Conservation (phyloP, 2,329 filamentous ascomycete species). For the Aspergillus versicolor region DNA sequence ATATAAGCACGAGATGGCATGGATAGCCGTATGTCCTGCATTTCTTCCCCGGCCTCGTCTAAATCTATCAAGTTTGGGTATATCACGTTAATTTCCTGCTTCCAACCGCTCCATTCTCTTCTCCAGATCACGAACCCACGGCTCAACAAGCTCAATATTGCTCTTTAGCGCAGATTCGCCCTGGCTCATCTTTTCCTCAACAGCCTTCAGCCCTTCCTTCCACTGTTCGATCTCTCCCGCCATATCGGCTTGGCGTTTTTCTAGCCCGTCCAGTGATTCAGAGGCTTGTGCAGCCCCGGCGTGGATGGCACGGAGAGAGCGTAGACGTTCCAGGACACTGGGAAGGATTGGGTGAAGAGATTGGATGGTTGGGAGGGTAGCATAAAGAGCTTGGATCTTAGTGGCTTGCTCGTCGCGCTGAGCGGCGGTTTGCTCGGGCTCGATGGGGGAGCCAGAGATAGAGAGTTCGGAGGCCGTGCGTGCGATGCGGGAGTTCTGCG, state of each 20-base stretch:
- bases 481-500: constrained; percentile 39
- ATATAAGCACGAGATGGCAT: neutral
- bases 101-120: constrained; percentile 65
- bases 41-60: neutral
- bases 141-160: constrained; percentile 82
- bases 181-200: constrained; percentile 72
- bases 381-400: constrained; percentile 90
- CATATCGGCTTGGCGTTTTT: constrained; percentile 79
- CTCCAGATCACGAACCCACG: constrained; percentile 87
- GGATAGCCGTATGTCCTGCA: neutral
- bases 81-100: constrained; percentile 19
- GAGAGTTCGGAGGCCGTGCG: constrained; percentile 28
- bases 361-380: constrained; percentile 84
- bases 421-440: constrained; percentile 53
- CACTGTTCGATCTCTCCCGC: constrained; percentile 80
- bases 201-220: constrained; percentile 74
- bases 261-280: constrained; percentile 73
- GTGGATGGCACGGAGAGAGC: constrained; percentile 81
- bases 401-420: constrained; percentile 65
- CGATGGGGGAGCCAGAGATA: constrained; percentile 43
- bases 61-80: neutral
- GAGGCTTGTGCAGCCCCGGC: constrained; percentile 80
- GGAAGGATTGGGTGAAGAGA: constrained; percentile 81
- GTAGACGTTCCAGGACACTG: constrained; percentile 77
- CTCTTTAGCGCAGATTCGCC: constrained; percentile 68